A percentile compares a stretch with the other conserved stretches of the same genome.
These are phyloP conservation scores for Aspergillus pseudonomiae DNA, from an alignment of 2,329 filamentous ascomycete genomes.

Conservation along the genomic window DNA sequence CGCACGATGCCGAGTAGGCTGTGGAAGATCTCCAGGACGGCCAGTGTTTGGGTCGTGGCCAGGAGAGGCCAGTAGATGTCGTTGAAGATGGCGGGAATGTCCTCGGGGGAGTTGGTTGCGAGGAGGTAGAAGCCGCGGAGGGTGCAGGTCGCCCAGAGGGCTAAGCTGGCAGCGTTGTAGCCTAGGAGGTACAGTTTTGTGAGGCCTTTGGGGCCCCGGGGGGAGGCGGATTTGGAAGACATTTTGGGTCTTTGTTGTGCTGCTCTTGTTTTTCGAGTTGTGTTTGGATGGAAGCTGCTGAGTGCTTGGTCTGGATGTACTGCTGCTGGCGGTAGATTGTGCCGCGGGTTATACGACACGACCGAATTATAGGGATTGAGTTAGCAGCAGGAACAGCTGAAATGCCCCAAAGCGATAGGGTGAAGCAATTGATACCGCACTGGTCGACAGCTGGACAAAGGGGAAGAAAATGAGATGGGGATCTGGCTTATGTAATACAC, in stretches of 20 bases:
- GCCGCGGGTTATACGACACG: background rate
- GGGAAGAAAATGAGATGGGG: background rate
- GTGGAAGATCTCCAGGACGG: slow-evolving; percentile 81
- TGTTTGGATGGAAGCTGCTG: background rate
- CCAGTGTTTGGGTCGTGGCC: slow-evolving; percentile 76
- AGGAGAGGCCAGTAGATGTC: slow-evolving; percentile 47
- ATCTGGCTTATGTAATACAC: slow-evolving; percentile 1
- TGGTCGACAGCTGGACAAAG: background rate
- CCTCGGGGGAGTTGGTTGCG: slow-evolving; percentile 47
- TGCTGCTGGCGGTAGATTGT: background rate
- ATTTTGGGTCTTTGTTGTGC: background rate
- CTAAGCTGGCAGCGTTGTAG: slow-evolving; percentile 80
- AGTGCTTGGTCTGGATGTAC: background rate
- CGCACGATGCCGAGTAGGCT: slow-evolving; percentile 79
- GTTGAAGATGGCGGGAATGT: slow-evolving; percentile 47
- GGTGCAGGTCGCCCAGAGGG: slow-evolving; percentile 78
- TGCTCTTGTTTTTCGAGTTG: background rate
- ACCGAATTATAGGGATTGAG: background rate
- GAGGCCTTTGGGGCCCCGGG: slow-evolving; percentile 42
- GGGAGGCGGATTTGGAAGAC: slow-evolving; percentile 14
- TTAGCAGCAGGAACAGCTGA: background rate
- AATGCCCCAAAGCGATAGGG: background rate
- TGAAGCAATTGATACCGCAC: background rate
- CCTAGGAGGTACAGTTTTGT: slow-evolving; percentile 72
- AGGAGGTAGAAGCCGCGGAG: slow-evolving; percentile 65